Evolutionary conservation across 345 rosid genomes (phyloP), one percentile per base, ranked within the genome.

Genomic region (Hypericum androsaemum): DNA sequence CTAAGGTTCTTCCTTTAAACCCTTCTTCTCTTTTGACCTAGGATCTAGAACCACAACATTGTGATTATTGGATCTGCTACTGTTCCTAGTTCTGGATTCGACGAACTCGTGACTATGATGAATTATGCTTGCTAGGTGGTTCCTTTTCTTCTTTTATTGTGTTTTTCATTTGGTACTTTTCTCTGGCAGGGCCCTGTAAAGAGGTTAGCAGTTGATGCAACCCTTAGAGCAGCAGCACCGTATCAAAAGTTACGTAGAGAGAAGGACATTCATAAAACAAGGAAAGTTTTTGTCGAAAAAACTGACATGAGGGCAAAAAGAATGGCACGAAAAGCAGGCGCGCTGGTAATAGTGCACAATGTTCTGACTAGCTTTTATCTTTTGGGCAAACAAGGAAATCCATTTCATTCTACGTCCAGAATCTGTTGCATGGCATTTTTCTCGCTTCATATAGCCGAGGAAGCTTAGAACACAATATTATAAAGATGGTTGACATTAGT

Each of bases 271-370:
- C 78, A 44, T 53, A 84, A 78, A 56, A 79, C 10, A 55, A 82
- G 96, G 80, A 87, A 82, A 71, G 96, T 87, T 58, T 90, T 71
- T 68, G 96, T 90, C 16, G 96, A 87, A 84, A 90, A 87, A 73
- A 61, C 84, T 66, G 98, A 90, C 75, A 87, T 90, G 92, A 79
- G 98, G 78, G 95, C 98, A 47, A 87, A 90, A 72, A 66, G 98
- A 78, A 90, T 90, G 98, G 95, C 96, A 43, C 77, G 98, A 66
- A 90, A 90, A 77, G 98, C 96, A 5, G 98, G 98, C 69, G 98
- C 98, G 64, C 64, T 90, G 98, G 98, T 87, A 90, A 40, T 41
- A 35, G 69, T 63, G 37, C 49, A 52, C 56, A 22, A 46, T 13
- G 15, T 46, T 46, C 60, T 67, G 32, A 22, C 58, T 16, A 15